Evolutionary conservation across 192 early-diverging fungal genomes (phyloP), one percentile per base, ranked within the genome.

Genomic region (Irineochytrium annulatum): DNA sequence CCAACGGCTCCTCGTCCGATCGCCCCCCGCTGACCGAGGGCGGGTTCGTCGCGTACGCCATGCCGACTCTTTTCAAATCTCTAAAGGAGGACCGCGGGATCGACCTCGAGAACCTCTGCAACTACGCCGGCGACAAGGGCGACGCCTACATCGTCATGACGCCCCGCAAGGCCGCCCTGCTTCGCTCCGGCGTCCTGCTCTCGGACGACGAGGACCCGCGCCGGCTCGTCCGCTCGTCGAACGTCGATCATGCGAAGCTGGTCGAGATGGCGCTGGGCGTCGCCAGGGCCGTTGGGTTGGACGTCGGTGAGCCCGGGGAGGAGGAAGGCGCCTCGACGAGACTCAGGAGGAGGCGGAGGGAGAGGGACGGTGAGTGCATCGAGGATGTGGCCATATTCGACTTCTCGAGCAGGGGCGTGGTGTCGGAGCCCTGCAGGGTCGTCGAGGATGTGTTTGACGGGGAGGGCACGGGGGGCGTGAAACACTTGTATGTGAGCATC

Each of bases 141-240:
- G 13, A 55, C 22, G 6, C 11, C 46, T 55, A 55, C 54, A 46
- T 55, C 20, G 54, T 55, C 8, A 41, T 55, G 32, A 55, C 54
- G 32, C 54, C 54, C 16, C 8, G 54, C 6, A 55, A 55, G 41
- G 54, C 34, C 5, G 13, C 11, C 22, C 28, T 55, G 32, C 54
- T 55, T 39, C 6, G 5, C 29, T 22, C 5, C 16, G 54, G 54
- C 19, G 54, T 55, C 13, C 41, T 55, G 16, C 13, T 34, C 17
- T 14, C 13, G 19, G 54, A 55, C 54, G 5, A 22, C 13, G 26
- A 49, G 24, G 46, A 49, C 46, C 6, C 34, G 8, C 6, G 5
- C 13, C 22, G 32, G 5, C 13, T 55, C 20, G 54, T 55, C 17
- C 6, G 22, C 5, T 22, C 54, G 17, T 39, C 8, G 5, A 55